Percentiles rank a stretch among this genome's conserved stretches.
These are phyloP conservation scores for Cladosporium halotolerans DNA, from an alignment of 2,329 filamentous ascomycete genomes.

Conservation along the genomic window DNA sequence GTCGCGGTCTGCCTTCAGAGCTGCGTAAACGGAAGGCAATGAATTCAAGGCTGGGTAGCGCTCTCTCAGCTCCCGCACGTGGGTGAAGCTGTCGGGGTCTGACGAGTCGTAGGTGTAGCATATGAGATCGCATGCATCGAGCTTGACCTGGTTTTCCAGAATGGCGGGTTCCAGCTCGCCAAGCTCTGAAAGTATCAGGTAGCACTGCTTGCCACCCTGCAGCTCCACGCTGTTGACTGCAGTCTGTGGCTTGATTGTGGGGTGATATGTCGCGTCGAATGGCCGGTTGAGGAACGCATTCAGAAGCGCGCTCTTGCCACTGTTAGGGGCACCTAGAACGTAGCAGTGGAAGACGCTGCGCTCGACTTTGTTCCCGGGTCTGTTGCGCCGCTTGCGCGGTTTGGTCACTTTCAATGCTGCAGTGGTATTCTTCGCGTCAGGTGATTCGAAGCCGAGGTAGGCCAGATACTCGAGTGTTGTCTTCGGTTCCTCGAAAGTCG, in stretches of 20 bases:
- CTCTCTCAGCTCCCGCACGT: constrained; percentile 74
- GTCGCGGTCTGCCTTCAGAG: constrained; percentile 90
- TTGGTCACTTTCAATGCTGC: constrained; percentile 91
- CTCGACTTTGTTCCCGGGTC: constrained; percentile 71
- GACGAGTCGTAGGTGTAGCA: constrained; percentile 97
- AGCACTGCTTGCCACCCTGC: constrained; percentile 92
- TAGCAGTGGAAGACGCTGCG: constrained; percentile 94
- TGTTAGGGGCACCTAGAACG: constrained; percentile 74
- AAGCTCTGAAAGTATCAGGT: constrained; percentile 90
- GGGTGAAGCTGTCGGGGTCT: constrained; percentile 89
- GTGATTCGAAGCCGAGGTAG: constrained; percentile 87
- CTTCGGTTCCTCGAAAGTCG: constrained; percentile 90
- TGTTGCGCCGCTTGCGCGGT: constrained; percentile 74
- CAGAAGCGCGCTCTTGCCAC: constrained; percentile 85
- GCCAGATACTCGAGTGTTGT: constrained; percentile 94
- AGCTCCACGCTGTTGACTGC: constrained; percentile 96
- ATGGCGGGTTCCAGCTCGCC: constrained; percentile 94
- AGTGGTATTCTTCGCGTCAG: constrained; percentile 64
- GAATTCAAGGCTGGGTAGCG: constrained; percentile 79
- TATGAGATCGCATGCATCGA: constrained; percentile 88
- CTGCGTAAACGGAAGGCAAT: constrained; percentile 86
- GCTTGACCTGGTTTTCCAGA: constrained; percentile 80
- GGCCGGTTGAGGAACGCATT: constrained; percentile 87
- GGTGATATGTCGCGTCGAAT: constrained; percentile 76
- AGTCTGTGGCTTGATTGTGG: constrained; percentile 88